Evolutionary conservation across 768 basidiomycete genomes (phyloP), one percentile per base, ranked within the genome.

Genomic region (Mycena chlorophos): DNA sequence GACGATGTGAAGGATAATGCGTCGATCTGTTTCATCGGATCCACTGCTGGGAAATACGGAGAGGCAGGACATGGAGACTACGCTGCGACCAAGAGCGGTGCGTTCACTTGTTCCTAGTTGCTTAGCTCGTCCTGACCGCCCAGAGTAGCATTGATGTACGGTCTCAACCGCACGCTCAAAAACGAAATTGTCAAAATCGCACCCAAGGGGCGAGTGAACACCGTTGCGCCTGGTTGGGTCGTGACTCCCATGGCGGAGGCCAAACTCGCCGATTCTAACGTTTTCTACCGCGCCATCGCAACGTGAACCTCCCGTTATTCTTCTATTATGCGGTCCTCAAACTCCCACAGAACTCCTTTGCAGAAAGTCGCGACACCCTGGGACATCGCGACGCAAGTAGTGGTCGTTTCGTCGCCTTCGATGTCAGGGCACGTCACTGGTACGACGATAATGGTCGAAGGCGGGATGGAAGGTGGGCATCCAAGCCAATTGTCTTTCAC

Each of bases 121-220:
- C 17, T 30, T 13, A 40, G 47, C 42, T 37, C 25, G 22, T 16
- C 6, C 10, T 19, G 17, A 29, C 10, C 16, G 23, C n/a, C 12
- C 45, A 22, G 45, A 29, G 17, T 19, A 87, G 87, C 81, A 4
- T 77, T 88, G 74, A 88, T 88, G 87, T 85, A 87, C 57, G 89
- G 88, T 1, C 65, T 90, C 29, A 81, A 80, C 3, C 69, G 85
- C 62, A 75, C 83, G 4, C 75, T 90, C 61, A 90, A 91, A 71
- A 91, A 90, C 67, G 88, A 91, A 69, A 89, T 90, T 51, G 88
- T 91, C 42, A 82, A 82, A 69, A 80, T 89, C 55, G 87, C 88
- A 0, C 85, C 87, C 0, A 76, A 69, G 52, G 89, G 80, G 0
- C 76, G 88, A n/a, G 87, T 89, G 3, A 90, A 90, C 60, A 74